phyloP scores from a whole-genome alignment of 1,139 yeast species.

The Kurtzmaniella quercitrusa region DNA sequence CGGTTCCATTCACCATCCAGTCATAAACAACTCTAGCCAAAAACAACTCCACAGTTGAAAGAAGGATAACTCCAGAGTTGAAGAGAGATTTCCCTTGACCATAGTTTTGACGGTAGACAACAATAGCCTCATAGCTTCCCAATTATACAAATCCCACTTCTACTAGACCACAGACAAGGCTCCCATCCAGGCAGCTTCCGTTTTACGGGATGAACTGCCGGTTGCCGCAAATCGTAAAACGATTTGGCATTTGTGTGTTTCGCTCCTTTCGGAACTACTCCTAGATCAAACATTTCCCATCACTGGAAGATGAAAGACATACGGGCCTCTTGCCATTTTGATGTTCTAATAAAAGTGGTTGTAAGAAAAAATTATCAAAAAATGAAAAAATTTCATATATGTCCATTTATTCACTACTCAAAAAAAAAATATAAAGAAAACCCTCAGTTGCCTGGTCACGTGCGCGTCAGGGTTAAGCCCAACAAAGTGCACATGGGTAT shows the following conservation, averaged over 20 bases:
- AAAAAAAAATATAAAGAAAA: not conserved
- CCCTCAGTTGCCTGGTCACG: not conserved
- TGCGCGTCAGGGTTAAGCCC: conserved; percentile 1
- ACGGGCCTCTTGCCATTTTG: conserved; percentile 96
- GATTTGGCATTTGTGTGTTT: conserved; percentile 11
- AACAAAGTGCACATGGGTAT: not conserved
- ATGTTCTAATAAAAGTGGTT: conserved; percentile 19
- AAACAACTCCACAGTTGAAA: not conserved
- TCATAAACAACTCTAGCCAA: not conserved
- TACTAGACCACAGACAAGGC: conserved; percentile 25
- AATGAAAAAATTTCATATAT: conserved; percentile 4
- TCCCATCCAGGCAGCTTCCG: conserved; percentile 29
- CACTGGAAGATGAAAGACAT: conserved; percentile 31
- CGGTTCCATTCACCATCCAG: no score
- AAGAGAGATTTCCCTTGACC: no score
- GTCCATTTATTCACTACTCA: not conserved
- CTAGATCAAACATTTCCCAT: conserved; percentile 4
- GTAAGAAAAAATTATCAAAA: conserved; percentile 8
- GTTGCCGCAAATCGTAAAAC: conserved; percentile 11
- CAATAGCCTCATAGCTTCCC: no score
- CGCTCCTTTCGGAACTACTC: conserved; percentile 1
- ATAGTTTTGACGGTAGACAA: no score
- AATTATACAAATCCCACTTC: not conserved
- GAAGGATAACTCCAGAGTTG: not conserved
- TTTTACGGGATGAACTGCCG: conserved; percentile 8